Evolutionary conservation across 2,329 filamentous ascomycete genomes (phyloP), one percentile per base, ranked within the genome.

Genomic region (Akanthomyces lecanii): DNA sequence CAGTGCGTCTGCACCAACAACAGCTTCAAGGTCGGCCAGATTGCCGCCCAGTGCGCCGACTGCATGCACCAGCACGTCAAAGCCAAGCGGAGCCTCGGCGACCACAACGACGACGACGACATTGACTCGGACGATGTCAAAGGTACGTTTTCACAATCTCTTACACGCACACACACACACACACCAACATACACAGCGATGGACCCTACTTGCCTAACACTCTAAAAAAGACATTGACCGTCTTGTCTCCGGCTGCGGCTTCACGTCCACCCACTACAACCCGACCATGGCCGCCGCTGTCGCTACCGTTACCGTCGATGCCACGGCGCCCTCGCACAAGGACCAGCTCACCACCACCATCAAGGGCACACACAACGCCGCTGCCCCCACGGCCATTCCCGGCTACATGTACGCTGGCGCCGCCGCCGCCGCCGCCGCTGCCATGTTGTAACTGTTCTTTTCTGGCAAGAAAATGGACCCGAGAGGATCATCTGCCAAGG

Each of bases 1-100:
- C 75, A 78, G 66, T 79, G 77, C 65, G 66, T 78, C 59, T 77
- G 77, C 71, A 74, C 74, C 66, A 76, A 79, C 70, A 65, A 70
- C 55, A 75, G 75, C 67, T 76, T 79, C 68, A 67, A 77, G 67
- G 77, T 79, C 56, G 65, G 54, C 28, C 64, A 66, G 21, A 66
- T 78, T 55, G 71, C 75, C 21, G 74, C 69, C 3, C 71, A 76
- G 23, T 79, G 77, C 64, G 70, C 72, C 57, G 71, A 70, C 61
- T 79, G 77, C 65, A 74, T 79, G 64, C 67, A 68, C 40, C 71
- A 77, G 69, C 73, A 73, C 63, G 55, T 63, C 53, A 58, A 59
- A 48, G 52, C 53, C 57, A 64, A 64, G 59, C 62, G 66, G 21
- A 38, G 51, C 30, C 45, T 58, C 28, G 62, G 67, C 18, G 53